These are phyloP conservation scores for Ogataea thermomethanolica DNA, from an alignment of 805 yeast species.

Conservation along the genomic window DNA sequence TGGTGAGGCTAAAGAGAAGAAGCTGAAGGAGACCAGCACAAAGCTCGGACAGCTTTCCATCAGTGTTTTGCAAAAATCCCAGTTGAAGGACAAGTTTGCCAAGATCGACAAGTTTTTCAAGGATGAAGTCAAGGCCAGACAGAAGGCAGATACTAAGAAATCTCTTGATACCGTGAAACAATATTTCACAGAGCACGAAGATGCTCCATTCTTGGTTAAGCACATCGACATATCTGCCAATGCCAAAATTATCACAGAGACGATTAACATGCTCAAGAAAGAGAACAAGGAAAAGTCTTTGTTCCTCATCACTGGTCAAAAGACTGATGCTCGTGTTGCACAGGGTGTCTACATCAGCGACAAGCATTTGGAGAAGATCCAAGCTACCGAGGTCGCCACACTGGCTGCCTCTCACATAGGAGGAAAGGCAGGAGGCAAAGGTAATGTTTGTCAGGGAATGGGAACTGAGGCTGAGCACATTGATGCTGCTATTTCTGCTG, in stretches of 20 bases:
- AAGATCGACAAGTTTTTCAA: conserved; percentile 81
- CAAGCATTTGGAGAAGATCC: conserved; percentile 59
- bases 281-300: conserved; percentile 70
- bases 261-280: conserved; percentile 77
- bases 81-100: conserved; percentile 68
- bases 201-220: conserved; percentile 59
- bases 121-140: conserved; percentile 83
- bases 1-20: conserved; percentile 76
- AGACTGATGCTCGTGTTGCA: conserved; percentile 69
- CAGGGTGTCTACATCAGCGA: conserved; percentile 91
- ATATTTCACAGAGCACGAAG: conserved; percentile 57
- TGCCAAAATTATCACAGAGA: conserved; percentile 93
- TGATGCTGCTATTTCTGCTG: conserved; percentile 68
- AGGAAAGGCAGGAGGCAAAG: conserved; percentile 99
- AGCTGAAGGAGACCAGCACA: conserved; percentile 80
- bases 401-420: conserved; percentile 75
- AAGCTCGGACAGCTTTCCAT: conserved; percentile 77
- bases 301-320: conserved; percentile 70
- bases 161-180: conserved; percentile 72
- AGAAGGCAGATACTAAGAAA: conserved; percentile 82
- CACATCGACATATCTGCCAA: conserved; percentile 71
- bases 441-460: conserved; percentile 94
- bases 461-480: conserved; percentile 78
- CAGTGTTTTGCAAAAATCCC: conserved; percentile 75
- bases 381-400: conserved; percentile 72